Conservation (phyloP, 345 rosid species). For the Corymbia maculata region DNA sequence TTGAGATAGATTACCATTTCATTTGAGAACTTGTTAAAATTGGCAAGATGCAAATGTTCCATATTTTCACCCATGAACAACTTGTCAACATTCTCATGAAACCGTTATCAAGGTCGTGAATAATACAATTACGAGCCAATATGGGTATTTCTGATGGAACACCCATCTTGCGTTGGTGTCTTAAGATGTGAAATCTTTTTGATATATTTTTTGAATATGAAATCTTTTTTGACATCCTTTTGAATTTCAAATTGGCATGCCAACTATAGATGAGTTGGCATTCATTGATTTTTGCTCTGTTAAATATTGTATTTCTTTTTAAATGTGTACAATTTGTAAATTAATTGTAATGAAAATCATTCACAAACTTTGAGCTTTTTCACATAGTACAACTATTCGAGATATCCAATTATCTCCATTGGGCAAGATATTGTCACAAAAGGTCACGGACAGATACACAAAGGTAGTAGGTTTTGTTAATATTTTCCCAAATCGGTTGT, state of each 20-base stretch:
- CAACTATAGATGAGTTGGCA: no score
- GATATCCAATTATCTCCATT: neutral
- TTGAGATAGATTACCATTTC: no score
- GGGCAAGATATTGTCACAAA: neutral
- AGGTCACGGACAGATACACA: neutral
- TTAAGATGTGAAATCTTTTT: neutral
- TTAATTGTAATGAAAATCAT: no score
- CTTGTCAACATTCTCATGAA: neutral
- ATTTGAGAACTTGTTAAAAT: no score
- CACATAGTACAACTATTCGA: neutral
- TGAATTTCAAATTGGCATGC: no score
- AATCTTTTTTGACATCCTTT: no score
- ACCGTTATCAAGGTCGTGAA: accelerated
- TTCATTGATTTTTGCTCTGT: no score
- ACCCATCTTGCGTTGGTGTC: neutral
- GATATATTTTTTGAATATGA: no score
- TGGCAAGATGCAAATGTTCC: neutral
- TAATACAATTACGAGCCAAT: neutral
- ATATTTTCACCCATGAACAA: neutral
- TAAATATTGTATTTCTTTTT: no score
- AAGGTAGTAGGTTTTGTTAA: neutral
- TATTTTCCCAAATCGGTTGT: no score
- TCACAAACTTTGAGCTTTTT: no score
- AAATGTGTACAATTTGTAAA: no score
- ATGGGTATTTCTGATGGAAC: neutral